Percentiles rank a stretch among this genome's conserved stretches.
Evolutionary conservation across 2,329 filamentous ascomycete species (phyloP).

Genomic region (Colletotrichum lentis): DNA sequence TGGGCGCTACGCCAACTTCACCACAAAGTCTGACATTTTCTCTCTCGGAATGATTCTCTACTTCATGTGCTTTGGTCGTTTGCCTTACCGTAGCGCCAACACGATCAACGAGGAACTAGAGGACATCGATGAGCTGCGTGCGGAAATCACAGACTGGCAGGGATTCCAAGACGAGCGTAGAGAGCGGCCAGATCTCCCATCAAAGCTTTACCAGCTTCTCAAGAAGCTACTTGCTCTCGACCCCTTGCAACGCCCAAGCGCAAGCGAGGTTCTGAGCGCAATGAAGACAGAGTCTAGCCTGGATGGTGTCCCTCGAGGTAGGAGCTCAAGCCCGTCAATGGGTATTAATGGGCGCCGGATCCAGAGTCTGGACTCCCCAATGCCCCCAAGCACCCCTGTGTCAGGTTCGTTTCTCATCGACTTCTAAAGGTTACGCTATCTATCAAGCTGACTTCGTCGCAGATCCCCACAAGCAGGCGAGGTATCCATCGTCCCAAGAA

Average conservation of each 20-base stretch:
- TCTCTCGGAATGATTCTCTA: constrained; percentile 98
- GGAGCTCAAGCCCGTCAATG: constrained; percentile 48
- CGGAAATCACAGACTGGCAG: constrained; percentile 85
- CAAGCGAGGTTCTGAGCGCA: constrained; percentile 81
- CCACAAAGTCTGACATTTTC: constrained; percentile 97
- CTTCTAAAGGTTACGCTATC: constrained; percentile 16
- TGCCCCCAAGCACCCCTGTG: constrained; percentile 58
- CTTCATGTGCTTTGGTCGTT: constrained; percentile 92
- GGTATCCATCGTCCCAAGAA: constrained; percentile 43
- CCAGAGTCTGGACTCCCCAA: constrained; percentile 64
- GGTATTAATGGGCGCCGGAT: constrained; percentile 57
- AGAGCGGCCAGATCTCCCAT: constrained; percentile 81
- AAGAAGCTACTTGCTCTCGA: constrained; percentile 82
- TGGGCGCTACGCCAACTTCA: constrained; percentile 89
- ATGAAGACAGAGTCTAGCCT: constrained; percentile 73
- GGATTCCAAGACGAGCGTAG: constrained; percentile 83
- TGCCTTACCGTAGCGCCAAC: constrained; percentile 88
- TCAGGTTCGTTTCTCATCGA: constrained; percentile 48
- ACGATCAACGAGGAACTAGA: constrained; percentile 89
- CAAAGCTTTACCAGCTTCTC: constrained; percentile 84
- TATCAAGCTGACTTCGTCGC: constrained; percentile 34
- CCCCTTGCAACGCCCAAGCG: constrained; percentile 79
- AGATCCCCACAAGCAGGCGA: constrained; percentile 48
- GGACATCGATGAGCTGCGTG: constrained; percentile 83
- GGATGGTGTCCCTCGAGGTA: constrained; percentile 51